phyloP scores from a whole-genome alignment of 768 basidiomycete genomes.

The Boletus rex-veris region DNA sequence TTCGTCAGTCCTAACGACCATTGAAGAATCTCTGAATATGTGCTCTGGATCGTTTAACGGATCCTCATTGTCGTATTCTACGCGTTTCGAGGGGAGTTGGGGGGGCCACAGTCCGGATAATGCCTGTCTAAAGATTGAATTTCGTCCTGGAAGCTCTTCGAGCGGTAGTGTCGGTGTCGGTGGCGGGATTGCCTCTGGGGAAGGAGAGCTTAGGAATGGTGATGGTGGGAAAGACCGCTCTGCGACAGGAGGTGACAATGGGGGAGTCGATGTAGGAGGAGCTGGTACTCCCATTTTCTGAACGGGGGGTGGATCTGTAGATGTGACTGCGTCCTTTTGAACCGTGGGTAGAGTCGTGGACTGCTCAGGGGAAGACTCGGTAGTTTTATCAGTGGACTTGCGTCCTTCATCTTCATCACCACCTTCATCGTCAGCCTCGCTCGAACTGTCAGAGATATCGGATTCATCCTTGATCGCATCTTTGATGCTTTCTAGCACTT shows the following conservation, averaged over 20 bases:
- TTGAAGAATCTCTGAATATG: slow-evolving; percentile 89
- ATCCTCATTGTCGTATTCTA: slow-evolving; percentile 61
- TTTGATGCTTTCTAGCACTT: slow-evolving; percentile 84
- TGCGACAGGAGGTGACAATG: slow-evolving; percentile 25
- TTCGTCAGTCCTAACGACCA: slow-evolving; percentile 94
- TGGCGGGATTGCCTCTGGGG: slow-evolving; percentile 35
- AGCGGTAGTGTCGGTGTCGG: slow-evolving; percentile 49
- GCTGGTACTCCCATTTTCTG: slow-evolving; percentile 27
- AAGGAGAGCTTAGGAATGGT: slow-evolving; percentile 45
- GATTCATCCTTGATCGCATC: slow-evolving; percentile 89
- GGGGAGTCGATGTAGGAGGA: slow-evolving; percentile 22
- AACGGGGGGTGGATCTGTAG: slow-evolving; percentile 12
- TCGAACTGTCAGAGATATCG: slow-evolving; percentile 63
- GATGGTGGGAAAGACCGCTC: slow-evolving; percentile 47
- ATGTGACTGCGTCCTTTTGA: slow-evolving; percentile 3
- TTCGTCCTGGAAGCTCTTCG: slow-evolving; percentile 49
- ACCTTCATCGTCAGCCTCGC: slow-evolving; percentile 66
- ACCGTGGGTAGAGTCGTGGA: slow-evolving; percentile 27
- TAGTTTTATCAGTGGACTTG: slow-evolving; percentile 26
- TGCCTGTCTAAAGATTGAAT: slow-evolving; percentile 73
- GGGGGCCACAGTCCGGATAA: slow-evolving; percentile 68
- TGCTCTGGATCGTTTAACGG: slow-evolving; percentile 81
- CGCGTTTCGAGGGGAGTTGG: slow-evolving; percentile 47
- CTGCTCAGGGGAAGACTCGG: slow-evolving; percentile 32
- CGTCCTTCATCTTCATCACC: slow-evolving; percentile 52